Conservation (phyloP, 169 alveolate species). For the Eimeria necatrix region DNA sequence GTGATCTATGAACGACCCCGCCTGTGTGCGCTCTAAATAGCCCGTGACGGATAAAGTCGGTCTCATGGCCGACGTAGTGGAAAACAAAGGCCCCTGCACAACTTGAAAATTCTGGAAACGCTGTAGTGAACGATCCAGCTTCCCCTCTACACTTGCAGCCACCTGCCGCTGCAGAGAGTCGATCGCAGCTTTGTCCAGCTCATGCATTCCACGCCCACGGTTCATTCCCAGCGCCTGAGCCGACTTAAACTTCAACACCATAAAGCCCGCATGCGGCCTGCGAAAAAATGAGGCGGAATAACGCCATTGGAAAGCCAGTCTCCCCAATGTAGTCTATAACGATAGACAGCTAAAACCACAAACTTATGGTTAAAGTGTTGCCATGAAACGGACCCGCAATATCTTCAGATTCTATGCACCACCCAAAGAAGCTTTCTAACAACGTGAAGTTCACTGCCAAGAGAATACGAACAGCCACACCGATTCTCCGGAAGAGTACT, state of each 20-base stretch:
- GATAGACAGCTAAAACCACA: too few species aligned
- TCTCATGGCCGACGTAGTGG: conserved; percentile 59
- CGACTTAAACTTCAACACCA: conserved; percentile 62
- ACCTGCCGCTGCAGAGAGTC: conserved; percentile 79
- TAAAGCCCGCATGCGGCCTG: conserved; percentile 79
- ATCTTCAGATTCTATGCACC: too few species aligned
- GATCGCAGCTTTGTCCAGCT: conserved; percentile 50
- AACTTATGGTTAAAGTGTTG: too few species aligned
- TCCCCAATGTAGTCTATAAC: too few species aligned
- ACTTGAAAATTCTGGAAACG: conserved; percentile 46
- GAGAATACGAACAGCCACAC: too few species aligned
- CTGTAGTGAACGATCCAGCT: conserved; percentile 67
- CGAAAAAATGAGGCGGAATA: too few species aligned
- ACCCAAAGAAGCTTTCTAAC: too few species aligned
- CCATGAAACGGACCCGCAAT: too few species aligned
- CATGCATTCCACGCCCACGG: conserved; percentile 36
- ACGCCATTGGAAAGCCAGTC: too few species aligned
- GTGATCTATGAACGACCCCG: conserved; percentile 49
- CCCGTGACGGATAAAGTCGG: conserved; percentile 77
- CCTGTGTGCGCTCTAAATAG: conserved; percentile 51
- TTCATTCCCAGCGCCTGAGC: conserved; percentile 35
- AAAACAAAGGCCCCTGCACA: conserved; percentile 45
- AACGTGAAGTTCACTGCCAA: too few species aligned
- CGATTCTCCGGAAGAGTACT: too few species aligned
- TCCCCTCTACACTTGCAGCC: conserved; percentile 63